A percentile compares a stretch with the other conserved stretches of the same genome.
Conservation (phyloP, 139 green algal genomes). For the Chlorella sp. region DNA sequence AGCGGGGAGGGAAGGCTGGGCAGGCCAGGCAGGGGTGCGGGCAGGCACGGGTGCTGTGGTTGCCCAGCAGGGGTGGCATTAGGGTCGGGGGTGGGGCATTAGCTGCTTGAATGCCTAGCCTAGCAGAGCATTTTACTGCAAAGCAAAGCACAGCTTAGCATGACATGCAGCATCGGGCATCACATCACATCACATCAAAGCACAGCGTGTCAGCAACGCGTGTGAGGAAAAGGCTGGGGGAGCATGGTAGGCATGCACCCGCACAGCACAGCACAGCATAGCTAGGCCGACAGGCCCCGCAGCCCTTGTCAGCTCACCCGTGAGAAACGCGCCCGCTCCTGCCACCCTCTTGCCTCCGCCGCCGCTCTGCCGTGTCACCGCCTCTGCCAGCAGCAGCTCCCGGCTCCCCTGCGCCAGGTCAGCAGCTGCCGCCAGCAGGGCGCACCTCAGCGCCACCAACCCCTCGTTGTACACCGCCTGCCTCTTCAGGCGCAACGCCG, state of each 20-base stretch:
- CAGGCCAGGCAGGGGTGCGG: too few relatives aligned
- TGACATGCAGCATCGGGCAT: background rate
- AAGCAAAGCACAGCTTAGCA: too few relatives aligned
- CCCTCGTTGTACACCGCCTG: constrained; percentile 3
- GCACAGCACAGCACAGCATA: too few relatives aligned
- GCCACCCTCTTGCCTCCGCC: background rate
- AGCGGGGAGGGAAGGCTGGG: too few relatives aligned
- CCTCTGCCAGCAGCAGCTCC: constrained; percentile 23
- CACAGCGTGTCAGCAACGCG: too few relatives aligned
- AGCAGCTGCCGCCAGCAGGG: background rate
- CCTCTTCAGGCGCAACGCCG: constrained; percentile 19
- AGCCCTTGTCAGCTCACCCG: background rate
- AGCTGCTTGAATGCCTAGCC: too few relatives aligned
- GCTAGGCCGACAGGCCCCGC: background rate
- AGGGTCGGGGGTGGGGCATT: too few relatives aligned
- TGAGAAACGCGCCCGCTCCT: background rate
- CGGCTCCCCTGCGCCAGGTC: background rate
- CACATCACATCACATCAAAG: too few relatives aligned
- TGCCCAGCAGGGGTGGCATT: too few relatives aligned
- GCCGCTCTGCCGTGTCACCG: background rate
- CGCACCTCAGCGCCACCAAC: constrained; percentile 2
- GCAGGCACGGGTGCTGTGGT: too few relatives aligned
- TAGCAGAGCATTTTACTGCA: too few relatives aligned
- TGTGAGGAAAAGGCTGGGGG: too few relatives aligned
- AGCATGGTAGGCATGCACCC: background rate